Base-by-base conservation (phyloP, 306 rosid species). In the Citrullus mucosospermus region DNA sequence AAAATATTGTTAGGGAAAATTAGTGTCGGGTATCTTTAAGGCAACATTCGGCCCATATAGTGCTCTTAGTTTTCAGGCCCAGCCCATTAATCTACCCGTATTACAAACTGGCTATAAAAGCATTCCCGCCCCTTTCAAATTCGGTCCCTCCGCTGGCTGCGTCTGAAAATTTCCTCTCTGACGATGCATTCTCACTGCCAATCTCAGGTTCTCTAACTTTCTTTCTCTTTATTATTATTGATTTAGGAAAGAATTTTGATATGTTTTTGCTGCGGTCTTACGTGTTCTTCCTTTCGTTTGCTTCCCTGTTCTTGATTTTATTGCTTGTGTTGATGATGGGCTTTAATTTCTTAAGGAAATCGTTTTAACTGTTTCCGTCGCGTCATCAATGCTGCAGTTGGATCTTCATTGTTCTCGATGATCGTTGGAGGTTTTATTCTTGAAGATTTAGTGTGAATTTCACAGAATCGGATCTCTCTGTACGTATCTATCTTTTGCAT, bases 121-220 rank as follows among this genome's bases (percentile, higher is more conserved):
- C 36, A 68, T 68, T 68, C 75, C 75, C 75, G 54, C 75, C 18
- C 75, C 53, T 43, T 68, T 68, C 36, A 44, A 68, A 68, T 43
- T 66, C 50, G 0, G 50, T 38, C 50, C 72, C 39, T 3, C 6
- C 7, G 71, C 25, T 17, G 13, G 48, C 3, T 34, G 22, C 28
- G 36, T 65, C 68, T 14, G n/a, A 62, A 61, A 28, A 0, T 61
- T 60, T 61, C 30, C 62, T n/a, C 30, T 57, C 8, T 9, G 32
- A 28, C 30, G 32, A 28, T 3, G 30, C 20, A 58, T 20, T 60
- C 71, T 66, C 74, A 38, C 30, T 20, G 34, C 55, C 32, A 5
- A 4, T 68, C 18, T 68, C 54, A 43, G 55, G 75, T 68, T 43
- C 8, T 65, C 2, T 18, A 8, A 38, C 72, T 17, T 18, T 38